phyloP scores from a whole-genome alignment of 106 monocot species.

The Gastrodia elata region DNA sequence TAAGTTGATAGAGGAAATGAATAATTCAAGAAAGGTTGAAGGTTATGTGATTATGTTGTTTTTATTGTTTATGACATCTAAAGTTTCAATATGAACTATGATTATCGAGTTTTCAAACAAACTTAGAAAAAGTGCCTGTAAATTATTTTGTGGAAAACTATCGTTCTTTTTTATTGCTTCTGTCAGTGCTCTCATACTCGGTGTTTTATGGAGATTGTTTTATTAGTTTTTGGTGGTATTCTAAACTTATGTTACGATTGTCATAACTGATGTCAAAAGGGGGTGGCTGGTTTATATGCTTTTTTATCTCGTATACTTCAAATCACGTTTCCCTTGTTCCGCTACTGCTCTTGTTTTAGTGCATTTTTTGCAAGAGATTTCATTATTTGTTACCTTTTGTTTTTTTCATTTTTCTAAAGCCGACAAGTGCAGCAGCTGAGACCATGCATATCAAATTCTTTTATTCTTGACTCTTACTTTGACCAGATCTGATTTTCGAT shows the following conservation, averaged over 20 bases:
- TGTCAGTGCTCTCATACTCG: not conserved
- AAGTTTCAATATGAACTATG: not conserved
- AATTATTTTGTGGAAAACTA: not conserved
- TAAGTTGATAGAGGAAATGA: constrained; percentile 30
- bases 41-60: constrained; percentile 17
- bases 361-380: not conserved
- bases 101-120: not conserved
- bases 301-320: not conserved
- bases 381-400: not conserved
- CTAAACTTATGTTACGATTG: not conserved
- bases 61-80: constrained; percentile 4
- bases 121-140: not conserved
- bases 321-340: not conserved
- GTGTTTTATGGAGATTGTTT: not conserved
- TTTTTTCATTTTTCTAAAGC: not conserved
- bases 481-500: not conserved
- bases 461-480: not conserved
- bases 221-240: not conserved
- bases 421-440: not conserved
- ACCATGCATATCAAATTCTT: not conserved
- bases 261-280: not conserved
- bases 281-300: not conserved
- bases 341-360: not conserved
- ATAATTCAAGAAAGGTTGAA: constrained; percentile 26
- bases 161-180: not conserved